phyloP scores from a whole-genome alignment of 805 yeast genomes.

The Candida silvatica region DNA sequence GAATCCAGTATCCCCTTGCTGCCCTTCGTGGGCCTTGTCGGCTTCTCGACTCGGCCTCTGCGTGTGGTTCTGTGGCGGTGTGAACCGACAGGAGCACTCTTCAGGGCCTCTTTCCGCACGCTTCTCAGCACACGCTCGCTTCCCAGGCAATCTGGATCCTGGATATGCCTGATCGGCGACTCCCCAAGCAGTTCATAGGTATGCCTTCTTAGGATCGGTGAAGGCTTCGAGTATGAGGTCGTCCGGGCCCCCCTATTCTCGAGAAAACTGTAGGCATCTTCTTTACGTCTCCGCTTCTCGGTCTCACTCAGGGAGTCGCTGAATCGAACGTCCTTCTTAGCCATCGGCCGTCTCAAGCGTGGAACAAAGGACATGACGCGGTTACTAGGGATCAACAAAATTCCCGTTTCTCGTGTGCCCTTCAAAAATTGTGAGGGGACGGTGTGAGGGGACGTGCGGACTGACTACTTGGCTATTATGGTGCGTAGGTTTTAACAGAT shows the following conservation, averaged over 20 bases:
- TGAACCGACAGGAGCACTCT: slow-evolving; percentile 4
- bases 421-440: too few species aligned
- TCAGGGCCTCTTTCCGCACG: slow-evolving; percentile 9
- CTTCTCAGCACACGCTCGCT: slow-evolving; percentile 13
- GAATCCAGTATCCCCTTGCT: slow-evolving; percentile 18
- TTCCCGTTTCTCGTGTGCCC: too few species aligned
- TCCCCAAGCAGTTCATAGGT: slow-evolving; percentile 21
- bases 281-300: slow-evolving; percentile 2
- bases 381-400: too few species aligned
- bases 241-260: slow-evolving; percentile 2
- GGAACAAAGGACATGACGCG: slow-evolving; percentile 2
- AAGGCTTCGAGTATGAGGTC: slow-evolving; percentile 1
- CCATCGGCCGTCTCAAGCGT: slow-evolving; percentile 1
- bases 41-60: slow-evolving; percentile 2
- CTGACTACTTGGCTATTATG: too few species aligned
- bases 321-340: slow-evolving; percentile 2
- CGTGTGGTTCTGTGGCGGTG: too few species aligned
- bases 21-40: slow-evolving; percentile 1
- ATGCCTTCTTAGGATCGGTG: slow-evolving; percentile 9
- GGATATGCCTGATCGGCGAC: slow-evolving; percentile 17
- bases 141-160: slow-evolving; percentile 8
- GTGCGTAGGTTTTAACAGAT: too few species aligned
- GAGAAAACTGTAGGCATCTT: slow-evolving; percentile 2
- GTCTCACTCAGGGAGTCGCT: not conserved
- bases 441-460: too few species aligned